These are phyloP conservation scores for Aspergillus saccharolyticus DNA, from an alignment of 495 filamentous ascomycete genomes.

Conservation along the genomic window DNA sequence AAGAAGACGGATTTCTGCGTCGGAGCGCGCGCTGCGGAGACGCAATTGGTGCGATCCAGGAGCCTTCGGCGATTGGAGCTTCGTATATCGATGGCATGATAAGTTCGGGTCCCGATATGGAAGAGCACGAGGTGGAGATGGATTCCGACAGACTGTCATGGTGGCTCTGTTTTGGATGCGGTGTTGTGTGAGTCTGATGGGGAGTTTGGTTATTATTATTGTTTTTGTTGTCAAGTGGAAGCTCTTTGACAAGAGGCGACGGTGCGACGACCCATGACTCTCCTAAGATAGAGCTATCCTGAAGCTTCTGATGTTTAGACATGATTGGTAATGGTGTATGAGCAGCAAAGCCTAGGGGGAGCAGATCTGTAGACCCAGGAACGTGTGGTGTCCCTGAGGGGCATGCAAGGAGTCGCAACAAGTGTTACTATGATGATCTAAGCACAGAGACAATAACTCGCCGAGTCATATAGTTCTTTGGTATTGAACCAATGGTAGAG, in stretches of 20 bases:
- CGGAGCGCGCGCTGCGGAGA: conserved; percentile 20
- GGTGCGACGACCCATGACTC: conserved; percentile 40
- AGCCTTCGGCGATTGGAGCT: conserved; percentile 30
- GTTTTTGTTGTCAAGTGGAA: not conserved
- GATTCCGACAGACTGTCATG: conserved; percentile 23
- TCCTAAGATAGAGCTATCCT: conserved; percentile 27
- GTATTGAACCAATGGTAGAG: not conserved
- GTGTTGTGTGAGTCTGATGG: not conserved
- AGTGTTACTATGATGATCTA: not conserved
- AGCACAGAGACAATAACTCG: not conserved
- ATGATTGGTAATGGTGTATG: conserved; percentile 11
- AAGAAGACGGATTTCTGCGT: conserved; percentile 27
- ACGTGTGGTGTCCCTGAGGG: not conserved
- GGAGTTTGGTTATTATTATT: not conserved
- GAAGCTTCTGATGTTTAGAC: conserved; percentile 21
- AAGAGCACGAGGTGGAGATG: conserved; percentile 26
- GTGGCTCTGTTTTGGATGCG: conserved; percentile 6
- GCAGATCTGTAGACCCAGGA: not conserved
- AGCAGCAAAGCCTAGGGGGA: not conserved
- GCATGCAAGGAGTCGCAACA: not conserved
- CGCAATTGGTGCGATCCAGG: conserved; percentile 35
- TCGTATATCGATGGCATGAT: conserved; percentile 46
- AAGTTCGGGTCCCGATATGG: conserved; percentile 38
- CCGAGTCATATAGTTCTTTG: no score
- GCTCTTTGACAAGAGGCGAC: conserved; percentile 14